Percentiles rank a stretch among this genome's conserved stretches.
phyloP scores from a whole-genome alignment of 2,329 filamentous ascomycete genomes.

The Fusarium torulosum region DNA sequence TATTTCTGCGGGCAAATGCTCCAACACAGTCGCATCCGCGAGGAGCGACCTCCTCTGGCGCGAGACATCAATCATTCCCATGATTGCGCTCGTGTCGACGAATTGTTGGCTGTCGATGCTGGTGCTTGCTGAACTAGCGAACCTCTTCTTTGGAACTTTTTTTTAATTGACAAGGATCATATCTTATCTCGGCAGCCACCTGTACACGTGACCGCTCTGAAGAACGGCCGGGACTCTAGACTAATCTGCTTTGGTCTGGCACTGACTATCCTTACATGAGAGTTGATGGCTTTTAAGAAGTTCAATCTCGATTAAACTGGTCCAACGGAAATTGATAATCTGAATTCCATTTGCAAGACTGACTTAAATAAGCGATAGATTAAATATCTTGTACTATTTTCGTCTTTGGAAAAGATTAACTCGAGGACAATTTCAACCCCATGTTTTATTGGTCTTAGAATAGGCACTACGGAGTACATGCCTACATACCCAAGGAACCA shows the following conservation, averaged over 20 bases:
- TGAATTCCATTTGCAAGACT: background rate
- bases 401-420: background rate
- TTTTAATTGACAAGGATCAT: slow-evolving; percentile 47
- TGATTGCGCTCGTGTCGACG: slow-evolving; percentile 56
- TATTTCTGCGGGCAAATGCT: slow-evolving; percentile 77
- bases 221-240: slow-evolving; percentile 51
- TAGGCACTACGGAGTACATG: background rate
- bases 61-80: slow-evolving; percentile 69
- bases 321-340: background rate
- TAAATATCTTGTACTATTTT: background rate
- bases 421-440: background rate
- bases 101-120: slow-evolving; percentile 47
- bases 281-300: background rate
- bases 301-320: background rate
- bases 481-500: background rate
- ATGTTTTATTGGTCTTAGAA: background rate
- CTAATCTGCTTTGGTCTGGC: slow-evolving; percentile 30
- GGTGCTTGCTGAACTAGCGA: slow-evolving; percentile 45
- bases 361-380: background rate
- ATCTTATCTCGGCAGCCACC: slow-evolving; percentile 47
- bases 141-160: slow-evolving; percentile 54
- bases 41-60: slow-evolving; percentile 68
- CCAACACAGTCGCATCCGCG: slow-evolving; percentile 64
- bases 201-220: slow-evolving; percentile 13
- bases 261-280: background rate